A percentile compares a stretch with the other conserved stretches of the same genome.
Evolutionary conservation across 2,329 filamentous ascomycete species (phyloP).

Genomic region (Cephalotrichum gorgonifer): DNA sequence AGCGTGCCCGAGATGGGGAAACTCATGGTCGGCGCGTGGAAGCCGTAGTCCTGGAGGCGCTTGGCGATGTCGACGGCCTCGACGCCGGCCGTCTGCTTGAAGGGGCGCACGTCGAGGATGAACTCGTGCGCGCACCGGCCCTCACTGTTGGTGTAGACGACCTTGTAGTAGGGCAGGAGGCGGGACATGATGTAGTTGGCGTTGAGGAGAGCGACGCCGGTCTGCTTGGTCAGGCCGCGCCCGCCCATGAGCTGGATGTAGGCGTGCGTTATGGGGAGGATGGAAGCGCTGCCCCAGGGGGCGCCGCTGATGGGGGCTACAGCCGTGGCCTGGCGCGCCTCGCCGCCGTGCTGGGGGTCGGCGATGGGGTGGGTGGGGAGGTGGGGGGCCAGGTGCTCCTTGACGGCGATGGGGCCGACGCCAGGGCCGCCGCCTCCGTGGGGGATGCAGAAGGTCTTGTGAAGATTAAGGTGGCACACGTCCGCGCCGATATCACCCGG

Average conservation of each 20-base stretch:
- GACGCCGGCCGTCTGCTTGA: slow-evolving; percentile 71
- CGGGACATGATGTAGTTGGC: slow-evolving; percentile 93
- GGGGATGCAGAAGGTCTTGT: slow-evolving; percentile 98
- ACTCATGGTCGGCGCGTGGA: slow-evolving; percentile 94
- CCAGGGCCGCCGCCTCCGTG: slow-evolving; percentile 94
- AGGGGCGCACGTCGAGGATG: slow-evolving; percentile 79
- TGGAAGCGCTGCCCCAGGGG: slow-evolving; percentile 79
- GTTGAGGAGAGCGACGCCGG: slow-evolving; percentile 86
- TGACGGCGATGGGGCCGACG: slow-evolving; percentile 88
- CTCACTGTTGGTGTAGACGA: slow-evolving; percentile 85
- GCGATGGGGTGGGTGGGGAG: slow-evolving; percentile 44
- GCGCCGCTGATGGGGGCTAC: slow-evolving; percentile 63
- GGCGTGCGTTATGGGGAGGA: slow-evolving; percentile 87
- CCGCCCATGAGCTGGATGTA: slow-evolving; percentile 89
- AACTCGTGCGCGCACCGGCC: slow-evolving; percentile 94
- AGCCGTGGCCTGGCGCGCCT: slow-evolving; percentile 34
- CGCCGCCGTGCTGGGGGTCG: slow-evolving; percentile 3
- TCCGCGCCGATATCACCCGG: slow-evolving; percentile 93
- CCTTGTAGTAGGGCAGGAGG: slow-evolving; percentile 74
- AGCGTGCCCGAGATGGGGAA: slow-evolving; percentile 92
- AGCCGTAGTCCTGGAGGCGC: slow-evolving; percentile 92
- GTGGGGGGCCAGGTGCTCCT: slow-evolving; percentile 65
- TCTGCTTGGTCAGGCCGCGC: slow-evolving; percentile 74
- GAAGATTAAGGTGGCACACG: slow-evolving; percentile 92
- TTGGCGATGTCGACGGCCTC: slow-evolving; percentile 95